Percentiles rank a stretch among this genome's conserved stretches.
phyloP scores from a whole-genome alignment of 495 filamentous ascomycete genomes.

The Alectoria sarmentosa region DNA sequence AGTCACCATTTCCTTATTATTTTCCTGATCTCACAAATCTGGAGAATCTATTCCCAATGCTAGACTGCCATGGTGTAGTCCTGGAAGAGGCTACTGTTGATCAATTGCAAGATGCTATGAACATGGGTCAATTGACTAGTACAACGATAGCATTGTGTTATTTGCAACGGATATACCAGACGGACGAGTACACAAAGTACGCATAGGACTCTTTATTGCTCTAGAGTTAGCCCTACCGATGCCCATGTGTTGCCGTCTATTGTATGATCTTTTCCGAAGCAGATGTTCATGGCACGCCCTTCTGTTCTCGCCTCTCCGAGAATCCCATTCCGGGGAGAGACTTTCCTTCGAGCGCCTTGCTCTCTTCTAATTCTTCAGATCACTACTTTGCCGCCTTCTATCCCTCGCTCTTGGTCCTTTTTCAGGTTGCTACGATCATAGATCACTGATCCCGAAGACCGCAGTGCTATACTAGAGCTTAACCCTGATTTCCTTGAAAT shows the following conservation, averaged over 20 bases:
- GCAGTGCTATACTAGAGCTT: conserved; percentile 49
- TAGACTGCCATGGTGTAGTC: conserved; percentile 49
- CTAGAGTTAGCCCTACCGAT: background rate
- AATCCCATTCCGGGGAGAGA: background rate
- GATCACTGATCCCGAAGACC: background rate
- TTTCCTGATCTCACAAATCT: conserved; percentile 25
- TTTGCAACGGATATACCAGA: conserved; percentile 46
- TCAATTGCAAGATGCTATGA: conserved; percentile 42
- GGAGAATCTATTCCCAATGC: conserved; percentile 60
- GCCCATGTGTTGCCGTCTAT: background rate
- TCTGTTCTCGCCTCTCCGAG: background rate
- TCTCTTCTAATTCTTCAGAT: background rate
- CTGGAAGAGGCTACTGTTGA: conserved; percentile 59
- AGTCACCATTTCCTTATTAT: conserved; percentile 3
- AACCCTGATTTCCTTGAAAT: conserved; percentile 57
- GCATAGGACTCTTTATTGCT: conserved; percentile 7
- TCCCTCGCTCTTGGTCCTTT: background rate
- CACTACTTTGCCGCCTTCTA: background rate
- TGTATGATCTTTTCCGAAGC: background rate
- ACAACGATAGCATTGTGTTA: conserved; percentile 48
- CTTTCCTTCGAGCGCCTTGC: no score
- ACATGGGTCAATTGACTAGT: conserved; percentile 38
- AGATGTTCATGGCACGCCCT: background rate
- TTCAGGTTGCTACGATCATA: background rate
- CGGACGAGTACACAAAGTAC: conserved; percentile 53